These are phyloP conservation scores for Skeletonema grethae DNA, from an alignment of 108 stramenopile genomes.

Conservation along the genomic window DNA sequence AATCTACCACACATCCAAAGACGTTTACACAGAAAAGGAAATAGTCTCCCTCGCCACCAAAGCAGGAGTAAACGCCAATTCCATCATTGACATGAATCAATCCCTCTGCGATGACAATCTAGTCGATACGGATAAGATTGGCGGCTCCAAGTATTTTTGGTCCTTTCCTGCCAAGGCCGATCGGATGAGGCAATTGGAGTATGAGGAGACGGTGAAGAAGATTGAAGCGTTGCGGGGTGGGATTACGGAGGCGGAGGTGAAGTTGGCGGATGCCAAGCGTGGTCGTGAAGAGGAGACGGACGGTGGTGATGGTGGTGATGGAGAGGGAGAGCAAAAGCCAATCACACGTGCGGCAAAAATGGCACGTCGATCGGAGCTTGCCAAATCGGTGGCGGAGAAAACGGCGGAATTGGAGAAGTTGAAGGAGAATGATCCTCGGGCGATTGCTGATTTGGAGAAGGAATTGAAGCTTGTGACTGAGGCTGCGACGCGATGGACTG, in stretches of 20 bases:
- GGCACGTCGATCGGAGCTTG: conserved; percentile 55
- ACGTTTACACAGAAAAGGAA: conserved; percentile 92
- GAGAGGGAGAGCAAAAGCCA: conserved; percentile 3
- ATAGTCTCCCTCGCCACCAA: conserved; percentile 77
- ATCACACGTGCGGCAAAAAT: conserved; percentile 64
- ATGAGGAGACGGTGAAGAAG: conserved; percentile 52
- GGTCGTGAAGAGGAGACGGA: conserved; percentile 70
- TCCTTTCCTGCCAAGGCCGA: conserved; percentile 89
- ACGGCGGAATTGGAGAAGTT: conserved; percentile 60
- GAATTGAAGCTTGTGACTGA: conserved; percentile 65
- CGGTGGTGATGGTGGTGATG: background rate
- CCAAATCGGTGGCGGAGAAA: conserved; percentile 36
- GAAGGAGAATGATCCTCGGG: conserved; percentile 91
- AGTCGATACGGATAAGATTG: conserved; percentile 93
- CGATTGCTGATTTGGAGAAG: conserved; percentile 76
- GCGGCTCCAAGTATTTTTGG: conserved; percentile 92
- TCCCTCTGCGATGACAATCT: conserved; percentile 82
- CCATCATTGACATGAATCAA: conserved; percentile 76
- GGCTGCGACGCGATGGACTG: conserved; percentile 94
- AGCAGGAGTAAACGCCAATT: conserved; percentile 72
- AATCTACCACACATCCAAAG: conserved; percentile 80
- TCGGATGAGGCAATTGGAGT: conserved; percentile 61
- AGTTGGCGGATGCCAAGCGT: conserved; percentile 83
- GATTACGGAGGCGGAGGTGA: conserved; percentile 61
- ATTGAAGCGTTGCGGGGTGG: conserved; percentile 54